Base-by-base conservation (phyloP, 2,329 filamentous ascomycete genomes). In the Aspergillus fumigatiaffinis region DNA sequence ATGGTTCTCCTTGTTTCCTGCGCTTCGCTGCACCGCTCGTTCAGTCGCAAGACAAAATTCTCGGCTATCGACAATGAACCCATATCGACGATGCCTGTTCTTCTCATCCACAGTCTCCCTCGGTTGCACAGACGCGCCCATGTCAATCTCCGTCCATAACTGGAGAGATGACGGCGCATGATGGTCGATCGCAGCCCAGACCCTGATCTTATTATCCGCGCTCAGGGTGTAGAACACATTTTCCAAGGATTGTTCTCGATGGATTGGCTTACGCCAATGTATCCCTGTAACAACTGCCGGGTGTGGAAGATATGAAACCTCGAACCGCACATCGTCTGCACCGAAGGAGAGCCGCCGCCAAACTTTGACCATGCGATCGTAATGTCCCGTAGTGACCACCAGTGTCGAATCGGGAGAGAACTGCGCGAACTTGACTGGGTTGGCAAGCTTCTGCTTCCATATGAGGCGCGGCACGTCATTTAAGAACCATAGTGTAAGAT, bases 151-250 rank as follows among this genome's bases (percentile, higher is more conserved):
- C 1, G 87, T 88, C 86, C 92, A 96, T 41, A 95, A 82, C 55
- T 89, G 85, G 70, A 97, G 79, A 4, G 89, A 84, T 53, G 91
- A 86, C 21, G 87, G 79, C 21, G 87, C 84, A 65, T 89, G 84
- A 41, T 85, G 82, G 59, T 96, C 90, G 4, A 86, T 86, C 8
- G 88, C 83, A 0, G 88, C 87, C 93, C 93, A 99, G 44, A 97
- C 83, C 49, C 92, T 85, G 60, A 97, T 78, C 51, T 87, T 80
- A 57, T 88, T 87, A 71, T 99, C 94, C 14, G 86, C 82, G 65
- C 91, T 95, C 62, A 92, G 85, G 0, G 94, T 96, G 70, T 96
- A 97, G 1, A 99, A 81, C 0, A 96, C 88, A 73, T 96, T 94
- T 42, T 94, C 89, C 55, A 88, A 84, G 5, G 85, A 86, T 69